These are phyloP conservation scores for Candida sp. DNA, from an alignment of 1,139 yeast species.

Conservation along the genomic window DNA sequence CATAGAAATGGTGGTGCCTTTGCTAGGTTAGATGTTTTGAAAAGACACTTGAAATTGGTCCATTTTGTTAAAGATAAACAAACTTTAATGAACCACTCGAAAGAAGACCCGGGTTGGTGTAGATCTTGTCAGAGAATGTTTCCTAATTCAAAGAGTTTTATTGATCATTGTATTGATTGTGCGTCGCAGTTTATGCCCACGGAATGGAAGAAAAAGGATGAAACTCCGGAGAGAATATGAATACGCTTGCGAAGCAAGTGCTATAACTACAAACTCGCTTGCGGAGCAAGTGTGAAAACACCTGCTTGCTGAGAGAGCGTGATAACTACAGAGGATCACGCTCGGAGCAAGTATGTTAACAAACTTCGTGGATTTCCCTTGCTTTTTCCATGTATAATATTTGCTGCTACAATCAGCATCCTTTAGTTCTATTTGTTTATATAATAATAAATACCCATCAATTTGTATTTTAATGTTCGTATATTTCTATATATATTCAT, in stretches of 20 bases:
- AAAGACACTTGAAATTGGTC: slow-evolving; percentile 63
- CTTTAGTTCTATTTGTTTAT: no score
- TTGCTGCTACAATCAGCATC: no score
- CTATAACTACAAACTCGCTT: background rate
- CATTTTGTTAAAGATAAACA: slow-evolving; percentile 56
- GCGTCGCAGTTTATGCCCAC: slow-evolving; percentile 36
- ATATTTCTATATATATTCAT: no score
- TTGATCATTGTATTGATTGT: slow-evolving; percentile 66
- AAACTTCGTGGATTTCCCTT: no score
- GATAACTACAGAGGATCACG: no score
- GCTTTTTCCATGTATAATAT: no score
- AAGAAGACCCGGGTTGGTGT: slow-evolving; percentile 63
- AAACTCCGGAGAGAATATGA: background rate
- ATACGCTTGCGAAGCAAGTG: background rate
- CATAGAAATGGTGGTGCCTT: slow-evolving; percentile 74
- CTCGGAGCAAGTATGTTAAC: no score
- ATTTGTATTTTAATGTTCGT: no score
- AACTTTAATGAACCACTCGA: slow-evolving; percentile 13
- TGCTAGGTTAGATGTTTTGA: slow-evolving; percentile 65
- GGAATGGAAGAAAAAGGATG: slow-evolving; percentile 18
- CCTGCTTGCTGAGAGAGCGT: no score
- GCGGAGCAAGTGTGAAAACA: no score
- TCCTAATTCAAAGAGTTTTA: slow-evolving; percentile 51
- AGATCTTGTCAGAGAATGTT: slow-evolving; percentile 59
- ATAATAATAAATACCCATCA: no score